Conservation (phyloP, 192 early-diverging fungal species). For the Coemansia brasiliensis region DNA sequence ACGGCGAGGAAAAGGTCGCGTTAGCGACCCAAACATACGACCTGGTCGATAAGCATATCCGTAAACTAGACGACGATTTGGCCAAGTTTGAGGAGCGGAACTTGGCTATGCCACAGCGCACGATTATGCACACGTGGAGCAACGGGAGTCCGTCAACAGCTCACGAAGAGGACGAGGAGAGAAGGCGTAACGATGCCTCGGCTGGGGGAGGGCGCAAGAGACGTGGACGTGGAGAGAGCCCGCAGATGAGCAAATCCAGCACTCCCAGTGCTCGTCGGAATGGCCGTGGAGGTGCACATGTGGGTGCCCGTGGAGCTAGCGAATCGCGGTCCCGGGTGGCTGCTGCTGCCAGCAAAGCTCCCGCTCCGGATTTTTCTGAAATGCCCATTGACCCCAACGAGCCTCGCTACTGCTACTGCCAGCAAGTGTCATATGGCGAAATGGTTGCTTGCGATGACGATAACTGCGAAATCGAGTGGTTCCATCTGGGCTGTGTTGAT, state of each 20-base stretch:
- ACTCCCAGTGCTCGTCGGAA: conserved; percentile 1
- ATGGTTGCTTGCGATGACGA: conserved; percentile 97
- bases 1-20: conserved; percentile 92
- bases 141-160: background rate
- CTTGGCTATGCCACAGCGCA: conserved; percentile 59
- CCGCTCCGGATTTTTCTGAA: conserved; percentile 50
- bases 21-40: conserved; percentile 93
- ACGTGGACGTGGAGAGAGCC: background rate
- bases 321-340: conserved; percentile 8
- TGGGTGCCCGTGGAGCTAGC: conserved; percentile 3
- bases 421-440: conserved; percentile 93
- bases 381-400: conserved; percentile 95
- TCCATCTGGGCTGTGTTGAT: conserved; percentile 92
- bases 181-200: background rate
- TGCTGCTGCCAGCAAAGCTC: conserved; percentile 15
- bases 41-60: conserved; percentile 87
- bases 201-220: background rate
- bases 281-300: background rate
- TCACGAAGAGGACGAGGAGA: background rate
- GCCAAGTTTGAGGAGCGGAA: conserved; percentile 90
- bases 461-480: conserved; percentile 95
- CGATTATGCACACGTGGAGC: conserved; percentile 38
- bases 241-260: conserved; percentile 2
- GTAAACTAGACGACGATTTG: conserved; percentile 88
- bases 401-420: conserved; percentile 94